phyloP scores from a whole-genome alignment of 2,329 filamentous ascomycete species.

The Pseudohalonectria lignicola region DNA sequence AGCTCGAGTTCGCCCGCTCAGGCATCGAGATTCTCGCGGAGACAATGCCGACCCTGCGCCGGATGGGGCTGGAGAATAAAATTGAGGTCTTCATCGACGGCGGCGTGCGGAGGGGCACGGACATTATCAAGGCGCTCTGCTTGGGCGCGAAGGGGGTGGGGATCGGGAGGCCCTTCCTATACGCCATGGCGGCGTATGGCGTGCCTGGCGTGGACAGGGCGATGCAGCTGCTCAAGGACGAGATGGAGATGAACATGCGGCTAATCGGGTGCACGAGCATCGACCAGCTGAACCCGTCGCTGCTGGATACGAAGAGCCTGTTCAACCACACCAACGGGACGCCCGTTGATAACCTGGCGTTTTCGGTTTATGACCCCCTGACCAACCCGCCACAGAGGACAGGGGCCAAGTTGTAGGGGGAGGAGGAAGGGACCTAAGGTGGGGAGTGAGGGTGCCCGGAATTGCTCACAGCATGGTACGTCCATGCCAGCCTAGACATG shows the following conservation, averaged over 20 bases:
- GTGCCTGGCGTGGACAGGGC: slow-evolving; percentile 78
- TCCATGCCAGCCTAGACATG: too few relatives aligned
- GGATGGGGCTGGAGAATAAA: slow-evolving; percentile 59
- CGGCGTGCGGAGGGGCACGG: slow-evolving; percentile 78
- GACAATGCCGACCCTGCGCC: slow-evolving; percentile 77
- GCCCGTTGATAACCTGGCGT: slow-evolving; percentile 35
- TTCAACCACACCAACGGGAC: slow-evolving; percentile 36
- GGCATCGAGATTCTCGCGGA: slow-evolving; percentile 86
- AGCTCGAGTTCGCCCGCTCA: slow-evolving; percentile 84
- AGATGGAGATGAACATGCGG: slow-evolving; percentile 99
- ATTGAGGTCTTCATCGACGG: slow-evolving; percentile 90
- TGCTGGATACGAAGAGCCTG: slow-evolving; percentile 70
- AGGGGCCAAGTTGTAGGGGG: slow-evolving; percentile 37
- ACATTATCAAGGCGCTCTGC: slow-evolving; percentile 91
- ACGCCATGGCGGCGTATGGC: slow-evolving; percentile 91
- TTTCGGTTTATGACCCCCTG: slow-evolving; percentile 42
- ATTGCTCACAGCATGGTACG: too few relatives aligned
- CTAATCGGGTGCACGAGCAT: slow-evolving; percentile 71
- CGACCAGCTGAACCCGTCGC: slow-evolving; percentile 65
- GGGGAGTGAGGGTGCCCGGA: too few relatives aligned
- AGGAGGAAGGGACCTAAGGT: too few relatives aligned
- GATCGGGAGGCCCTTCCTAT: slow-evolving; percentile 89
- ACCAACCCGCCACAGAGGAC: slow-evolving; percentile 36
- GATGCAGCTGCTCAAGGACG: slow-evolving; percentile 86
- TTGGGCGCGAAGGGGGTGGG: slow-evolving; percentile 86